These are phyloP conservation scores for Nothophoma quercina DNA, from an alignment of 2,329 filamentous ascomycete genomes.

Conservation along the genomic window DNA sequence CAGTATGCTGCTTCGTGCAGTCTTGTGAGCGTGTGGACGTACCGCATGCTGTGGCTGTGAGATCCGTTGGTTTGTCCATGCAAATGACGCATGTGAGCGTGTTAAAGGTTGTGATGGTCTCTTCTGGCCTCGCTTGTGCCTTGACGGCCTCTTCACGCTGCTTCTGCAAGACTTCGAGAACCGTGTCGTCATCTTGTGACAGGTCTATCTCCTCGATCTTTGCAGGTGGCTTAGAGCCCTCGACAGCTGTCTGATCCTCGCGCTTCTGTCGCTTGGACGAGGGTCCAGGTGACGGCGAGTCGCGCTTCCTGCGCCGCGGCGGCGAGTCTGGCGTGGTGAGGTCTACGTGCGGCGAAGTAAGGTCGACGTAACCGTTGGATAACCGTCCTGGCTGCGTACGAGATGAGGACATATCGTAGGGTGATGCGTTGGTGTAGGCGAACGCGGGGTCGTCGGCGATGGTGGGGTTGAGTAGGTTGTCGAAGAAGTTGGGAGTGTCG, in stretches of 20 bases:
- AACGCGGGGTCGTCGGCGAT: conserved; percentile 6
- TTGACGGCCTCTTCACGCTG: conserved; percentile 61
- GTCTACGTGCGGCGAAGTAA: conserved; percentile 30
- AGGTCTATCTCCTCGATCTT: conserved; percentile 61
- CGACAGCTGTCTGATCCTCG: conserved; percentile 21
- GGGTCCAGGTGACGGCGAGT: conserved; percentile 36
- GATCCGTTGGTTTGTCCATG: conserved; percentile 67
- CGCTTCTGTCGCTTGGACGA: conserved; percentile 43
- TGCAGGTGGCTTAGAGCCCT: conserved; percentile 15
- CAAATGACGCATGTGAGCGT: conserved; percentile 68
- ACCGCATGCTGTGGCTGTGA: conserved; percentile 68
- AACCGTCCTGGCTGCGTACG: conserved; percentile 33
- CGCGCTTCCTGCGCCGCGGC: conserved; percentile 29
- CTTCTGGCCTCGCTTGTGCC: conserved; percentile 51
- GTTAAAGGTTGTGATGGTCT: conserved; percentile 53
- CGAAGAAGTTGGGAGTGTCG: conserved; percentile 6
- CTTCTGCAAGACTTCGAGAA: conserved; percentile 59
- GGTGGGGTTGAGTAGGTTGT: conserved; percentile 18
- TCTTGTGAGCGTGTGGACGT: conserved; percentile 39
- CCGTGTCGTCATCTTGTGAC: conserved; percentile 51
- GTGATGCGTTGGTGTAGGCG: conserved; percentile 15
- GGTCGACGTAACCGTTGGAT: conserved; percentile 48
- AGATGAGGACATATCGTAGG: conserved; percentile 26
- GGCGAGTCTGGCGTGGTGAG: conserved; percentile 29
- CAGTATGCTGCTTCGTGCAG: no score